Conservation (phyloP, 345 rosid genomes). For the Sonneratia caseolaris region DNA sequence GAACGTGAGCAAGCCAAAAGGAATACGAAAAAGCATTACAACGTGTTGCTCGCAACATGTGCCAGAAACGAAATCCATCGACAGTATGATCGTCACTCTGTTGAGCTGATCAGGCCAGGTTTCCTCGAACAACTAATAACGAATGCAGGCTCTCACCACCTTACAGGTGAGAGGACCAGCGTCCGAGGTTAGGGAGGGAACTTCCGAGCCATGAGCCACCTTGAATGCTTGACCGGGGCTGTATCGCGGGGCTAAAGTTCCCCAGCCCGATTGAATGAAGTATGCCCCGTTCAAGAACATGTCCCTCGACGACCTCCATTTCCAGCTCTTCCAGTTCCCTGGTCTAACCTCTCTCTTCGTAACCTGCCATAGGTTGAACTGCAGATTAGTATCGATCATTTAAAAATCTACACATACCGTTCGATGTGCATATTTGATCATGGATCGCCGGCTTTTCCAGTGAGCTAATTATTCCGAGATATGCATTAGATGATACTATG, state of each 20-base stretch:
- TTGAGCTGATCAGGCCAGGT: neutral
- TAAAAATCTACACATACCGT: neutral
- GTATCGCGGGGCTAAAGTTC: slow-evolving; percentile 47
- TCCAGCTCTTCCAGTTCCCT: slow-evolving; percentile 57
- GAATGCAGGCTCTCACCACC: slow-evolving; percentile 27
- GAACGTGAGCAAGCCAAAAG: neutral
- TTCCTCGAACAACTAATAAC: neutral
- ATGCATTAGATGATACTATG: neutral
- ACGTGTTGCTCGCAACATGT: neutral
- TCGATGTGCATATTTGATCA: neutral
- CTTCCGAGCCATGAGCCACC: slow-evolving; percentile 47
- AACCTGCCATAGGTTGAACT: slow-evolving; percentile 30
- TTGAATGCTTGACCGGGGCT: slow-evolving; percentile 37
- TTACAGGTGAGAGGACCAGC: slow-evolving; percentile 62
- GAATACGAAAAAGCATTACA: neutral
- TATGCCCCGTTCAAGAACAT: slow-evolving; percentile 72
- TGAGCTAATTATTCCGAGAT: too few relatives aligned
- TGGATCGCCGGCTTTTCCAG: too few relatives aligned
- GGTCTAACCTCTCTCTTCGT: slow-evolving; percentile 58
- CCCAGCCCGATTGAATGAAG: slow-evolving; percentile 81
- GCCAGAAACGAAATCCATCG: neutral
- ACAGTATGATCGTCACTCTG: neutral
- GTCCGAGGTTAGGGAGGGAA: slow-evolving; percentile 55
- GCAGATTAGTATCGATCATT: neutral
- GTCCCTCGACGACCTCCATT: slow-evolving; percentile 76